These are phyloP conservation scores for Blastobotrys attinorum DNA, from an alignment of 805 yeast genomes.

Conservation along the genomic window DNA sequence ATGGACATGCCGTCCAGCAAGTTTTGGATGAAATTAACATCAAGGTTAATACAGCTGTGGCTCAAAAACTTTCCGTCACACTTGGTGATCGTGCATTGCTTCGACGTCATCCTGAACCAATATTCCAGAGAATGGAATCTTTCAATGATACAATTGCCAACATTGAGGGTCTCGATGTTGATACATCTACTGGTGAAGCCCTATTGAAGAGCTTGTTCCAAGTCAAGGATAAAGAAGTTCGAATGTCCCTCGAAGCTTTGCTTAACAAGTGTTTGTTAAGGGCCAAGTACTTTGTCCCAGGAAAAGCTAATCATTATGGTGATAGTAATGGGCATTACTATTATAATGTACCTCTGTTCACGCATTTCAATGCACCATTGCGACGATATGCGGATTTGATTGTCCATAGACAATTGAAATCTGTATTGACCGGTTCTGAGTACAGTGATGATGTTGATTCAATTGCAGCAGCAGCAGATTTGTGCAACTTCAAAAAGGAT, in stretches of 20 bases:
- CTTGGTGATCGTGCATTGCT: constrained; percentile 77
- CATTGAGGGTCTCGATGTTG: constrained; percentile 43
- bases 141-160: constrained; percentile 64
- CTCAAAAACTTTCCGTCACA: constrained; percentile 64
- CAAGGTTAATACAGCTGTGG: constrained; percentile 78
- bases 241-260: constrained; percentile 71
- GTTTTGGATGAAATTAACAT: constrained; percentile 69
- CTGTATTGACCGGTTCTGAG: constrained; percentile 37
- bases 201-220: constrained; percentile 62
- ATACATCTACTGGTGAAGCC: constrained; percentile 63
- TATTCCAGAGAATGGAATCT: constrained; percentile 69
- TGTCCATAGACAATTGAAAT: constrained; percentile 85
- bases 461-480: constrained; percentile 76
- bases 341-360: constrained; percentile 74
- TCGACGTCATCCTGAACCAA: constrained; percentile 83
- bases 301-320: constrained; percentile 56
- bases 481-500: constrained; percentile 91
- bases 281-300: constrained; percentile 85
- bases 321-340: constrained; percentile 73
- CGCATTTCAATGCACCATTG: constrained; percentile 90
- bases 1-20: constrained; percentile 41
- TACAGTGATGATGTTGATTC: constrained; percentile 38
- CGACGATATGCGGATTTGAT: constrained; percentile 87
- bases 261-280: constrained; percentile 74
- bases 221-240: constrained; percentile 51